Base-by-base conservation (phyloP, 148 eudicot species). In the Persicaria maculosa region DNA sequence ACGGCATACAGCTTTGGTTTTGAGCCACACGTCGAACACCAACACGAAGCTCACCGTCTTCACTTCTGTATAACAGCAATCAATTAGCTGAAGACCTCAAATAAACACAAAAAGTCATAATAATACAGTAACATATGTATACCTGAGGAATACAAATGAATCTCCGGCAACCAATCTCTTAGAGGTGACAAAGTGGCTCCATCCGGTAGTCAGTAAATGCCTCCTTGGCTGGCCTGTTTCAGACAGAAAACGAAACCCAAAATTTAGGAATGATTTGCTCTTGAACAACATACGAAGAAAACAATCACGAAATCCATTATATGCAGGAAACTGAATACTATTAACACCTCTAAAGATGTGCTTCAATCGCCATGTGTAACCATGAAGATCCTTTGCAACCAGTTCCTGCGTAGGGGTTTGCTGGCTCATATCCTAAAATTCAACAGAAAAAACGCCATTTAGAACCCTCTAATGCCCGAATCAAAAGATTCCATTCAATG, bases 91-190 rank as follows among this genome's bases (percentile, higher is more conserved):
- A 47, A 68, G 45, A 47, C 40, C 47, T 43, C 48, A 50, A 47
- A 7, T 47, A 22, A 44, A 47, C 47, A 12, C 47, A 6, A 19
- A 70, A 71, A 17, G 17, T 17, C 15, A 8, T 45, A 7, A 45
- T 36, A 6, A 71, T 19, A 46, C 1, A 6, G 45, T 17, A 46
- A 68, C 4, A n/a, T n/a, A 45, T 7, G 12, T 47, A 47, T 85
- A 94, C 98, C 98, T 94, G 71, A 94, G 84, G 78, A 94, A 94
- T 53, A 94, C 93, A 74, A 94, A 94, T 64, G 96, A 85, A 85
- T 94, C 97, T 25, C 98, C 97, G n/a, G 98, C 97, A 62, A 87
- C 96, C 83, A 94, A 80, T 94, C 92, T 85, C 85, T 94, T 94
- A 9, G 93, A 88, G 74, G 90, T 90, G 44, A 94, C 97, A 84